Evolutionary conservation across 148 eudicot species (phyloP), one percentile per base, ranked within the genome.

Genomic region (Polygonum aviculare): DNA sequence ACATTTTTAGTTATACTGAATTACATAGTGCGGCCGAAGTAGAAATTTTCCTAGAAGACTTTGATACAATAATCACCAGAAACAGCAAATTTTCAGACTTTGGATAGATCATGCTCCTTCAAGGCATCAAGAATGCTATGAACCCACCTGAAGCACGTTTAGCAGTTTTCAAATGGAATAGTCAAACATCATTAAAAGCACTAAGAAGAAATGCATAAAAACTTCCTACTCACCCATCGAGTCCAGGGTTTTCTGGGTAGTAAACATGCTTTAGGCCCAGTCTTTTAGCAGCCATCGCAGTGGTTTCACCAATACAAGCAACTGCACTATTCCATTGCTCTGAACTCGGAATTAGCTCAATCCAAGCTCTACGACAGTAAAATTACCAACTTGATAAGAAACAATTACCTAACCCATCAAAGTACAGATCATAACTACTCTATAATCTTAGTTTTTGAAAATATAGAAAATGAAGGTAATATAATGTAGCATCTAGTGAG

Each of bases 241-340:
- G 77, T 50, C 97, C 94, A 35, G 99, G 99, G 80, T 81, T 88
- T 33, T 78, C 72, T 3, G 97, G 99, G 77, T 88, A 85, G 81
- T 88, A 93, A 26, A 95, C 89, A 80, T 89, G 91, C 80, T 70
- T 82, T 69, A 95, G 80, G 51, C 97, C 94, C 69, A 88, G 76
- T 80, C 84, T 84, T 85, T 84, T 89, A 62, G 99, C 99, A 82
- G 94, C 97, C 67, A 75, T 67, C 79, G 89, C 96, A 86, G 99
- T 95, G 79, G 99, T 95, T 84, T 89, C 99, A 26, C 99, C 99
- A 71, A 95, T 95, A 81, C 99, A 95, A 71, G 97, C 99, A 78
- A 88, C 82, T 50, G 88, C 85, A 81, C 84, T 80, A 54, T 69
- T 83, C 92, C 96, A 89, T 54, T 55, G 3, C 76, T 85, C 86